Percentiles rank a stretch among this genome's conserved stretches.
Evolutionary conservation across 2,329 filamentous ascomycete species (phyloP).

Genomic region (Ceratocystis alfenasii): DNA sequence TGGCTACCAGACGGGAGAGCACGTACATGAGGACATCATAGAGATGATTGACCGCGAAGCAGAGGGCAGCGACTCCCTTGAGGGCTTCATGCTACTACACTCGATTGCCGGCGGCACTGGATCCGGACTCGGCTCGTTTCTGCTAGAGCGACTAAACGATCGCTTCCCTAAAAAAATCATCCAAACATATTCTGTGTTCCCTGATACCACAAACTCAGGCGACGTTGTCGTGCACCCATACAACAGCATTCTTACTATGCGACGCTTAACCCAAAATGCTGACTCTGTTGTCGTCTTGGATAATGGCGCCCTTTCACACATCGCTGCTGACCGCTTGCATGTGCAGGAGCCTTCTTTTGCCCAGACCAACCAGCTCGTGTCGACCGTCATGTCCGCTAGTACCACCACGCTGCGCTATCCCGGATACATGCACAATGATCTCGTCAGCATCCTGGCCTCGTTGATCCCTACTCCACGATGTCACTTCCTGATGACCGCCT

Average conservation of each 20-base stretch:
- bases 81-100: constrained; percentile 98
- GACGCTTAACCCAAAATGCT: constrained; percentile 84
- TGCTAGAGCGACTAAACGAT: constrained; percentile 91
- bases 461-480: constrained; percentile 92
- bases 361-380: constrained; percentile 92
- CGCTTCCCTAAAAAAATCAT: constrained; percentile 98
- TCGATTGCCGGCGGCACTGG: constrained; percentile 96
- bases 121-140: constrained; percentile 86
- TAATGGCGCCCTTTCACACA: constrained; percentile 85
- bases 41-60: constrained; percentile 99
- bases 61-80: constrained; percentile 91
- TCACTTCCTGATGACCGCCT: constrained; percentile 97
- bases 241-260: constrained; percentile 88
- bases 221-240: constrained; percentile 98
- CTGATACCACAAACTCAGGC: constrained; percentile 72
- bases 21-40: constrained; percentile 90
- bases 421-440: constrained; percentile 99
- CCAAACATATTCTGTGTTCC: constrained; percentile 97
- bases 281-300: constrained; percentile 96
- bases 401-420: constrained; percentile 94
- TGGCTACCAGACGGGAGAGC: constrained; percentile 84
- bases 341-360: constrained; percentile 93
- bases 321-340: constrained; percentile 86
- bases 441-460: constrained; percentile 90
- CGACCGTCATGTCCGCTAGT: constrained; percentile 96